phyloP scores from a whole-genome alignment of 345 rosid species.

The Excoecaria agallocha region DNA sequence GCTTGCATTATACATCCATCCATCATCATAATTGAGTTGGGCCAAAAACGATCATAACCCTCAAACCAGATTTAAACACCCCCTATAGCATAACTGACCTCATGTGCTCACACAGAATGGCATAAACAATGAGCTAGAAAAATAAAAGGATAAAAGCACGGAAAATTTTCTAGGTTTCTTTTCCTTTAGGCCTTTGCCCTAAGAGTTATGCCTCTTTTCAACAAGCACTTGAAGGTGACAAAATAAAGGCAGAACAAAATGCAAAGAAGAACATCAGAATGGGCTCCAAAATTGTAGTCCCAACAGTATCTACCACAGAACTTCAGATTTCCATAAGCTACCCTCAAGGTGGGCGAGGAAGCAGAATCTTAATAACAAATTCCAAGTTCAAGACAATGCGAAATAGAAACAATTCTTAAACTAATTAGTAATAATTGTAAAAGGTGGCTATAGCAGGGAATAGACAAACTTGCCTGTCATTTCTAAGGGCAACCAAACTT shows the following conservation, averaged over 20 bases:
- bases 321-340: not conserved
- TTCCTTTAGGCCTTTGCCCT: no score
- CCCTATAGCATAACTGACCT: no score
- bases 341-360: not conserved
- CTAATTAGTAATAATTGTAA: not conserved
- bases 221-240: not conserved
- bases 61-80: no score
- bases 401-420: not conserved
- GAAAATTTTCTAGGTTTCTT: no score
- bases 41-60: no score
- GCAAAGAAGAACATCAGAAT: not conserved
- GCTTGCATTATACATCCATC: no score
- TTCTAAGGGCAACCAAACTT: slow-evolving; percentile 73
- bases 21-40: no score
- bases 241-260: not conserved
- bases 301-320: not conserved
- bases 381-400: not conserved
- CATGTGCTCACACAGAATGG: no score
- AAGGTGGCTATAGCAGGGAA: not conserved
- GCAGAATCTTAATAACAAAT: slow-evolving; percentile 1
- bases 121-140: no score
- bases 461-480: slow-evolving; percentile 55
- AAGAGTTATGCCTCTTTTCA: not conserved
- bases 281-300: not conserved
- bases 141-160: no score